Conservation (phyloP, 352 stramenopile genomes). For the Phytophthora ramorum region DNA sequence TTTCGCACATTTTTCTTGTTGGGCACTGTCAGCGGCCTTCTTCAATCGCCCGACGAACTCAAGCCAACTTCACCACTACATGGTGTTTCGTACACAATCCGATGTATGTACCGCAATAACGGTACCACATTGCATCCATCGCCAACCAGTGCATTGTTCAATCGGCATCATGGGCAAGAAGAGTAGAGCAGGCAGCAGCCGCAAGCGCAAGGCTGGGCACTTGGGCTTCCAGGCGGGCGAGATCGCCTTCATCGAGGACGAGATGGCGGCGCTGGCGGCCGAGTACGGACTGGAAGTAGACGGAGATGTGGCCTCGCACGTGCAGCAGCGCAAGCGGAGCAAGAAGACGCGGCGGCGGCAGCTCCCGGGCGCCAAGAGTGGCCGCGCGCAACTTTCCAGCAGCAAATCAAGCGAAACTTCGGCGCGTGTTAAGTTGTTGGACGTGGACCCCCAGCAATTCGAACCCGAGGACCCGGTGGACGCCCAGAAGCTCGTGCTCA, state of each 20-base stretch:
- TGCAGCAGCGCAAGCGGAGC: slow-evolving; percentile 66
- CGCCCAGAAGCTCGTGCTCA: slow-evolving; percentile 50
- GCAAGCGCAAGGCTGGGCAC: slow-evolving; percentile 79
- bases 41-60: no score
- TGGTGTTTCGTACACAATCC: background rate
- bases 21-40: no score
- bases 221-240: slow-evolving; percentile 76
- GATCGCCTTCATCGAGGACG: slow-evolving; percentile 88
- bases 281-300: slow-evolving; percentile 85
- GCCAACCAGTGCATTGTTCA: slow-evolving; percentile 1
- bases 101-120: background rate
- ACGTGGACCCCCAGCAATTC: slow-evolving; percentile 11
- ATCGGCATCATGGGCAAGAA: slow-evolving; percentile 29
- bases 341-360: slow-evolving; percentile 39
- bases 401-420: background rate
- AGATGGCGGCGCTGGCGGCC: slow-evolving; percentile 79
- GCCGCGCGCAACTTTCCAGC: background rate
- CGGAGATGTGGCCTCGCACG: slow-evolving; percentile 64
- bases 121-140: background rate
- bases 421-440: slow-evolving; percentile 13
- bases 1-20: no score
- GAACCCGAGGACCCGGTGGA: slow-evolving; percentile 38
- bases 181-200: slow-evolving; percentile 16
- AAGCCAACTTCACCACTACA: background rate
- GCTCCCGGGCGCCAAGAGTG: background rate